Conservation (phyloP, 2,329 filamentous ascomycete genomes). For the Tolypocladium ophioglossoides region DNA sequence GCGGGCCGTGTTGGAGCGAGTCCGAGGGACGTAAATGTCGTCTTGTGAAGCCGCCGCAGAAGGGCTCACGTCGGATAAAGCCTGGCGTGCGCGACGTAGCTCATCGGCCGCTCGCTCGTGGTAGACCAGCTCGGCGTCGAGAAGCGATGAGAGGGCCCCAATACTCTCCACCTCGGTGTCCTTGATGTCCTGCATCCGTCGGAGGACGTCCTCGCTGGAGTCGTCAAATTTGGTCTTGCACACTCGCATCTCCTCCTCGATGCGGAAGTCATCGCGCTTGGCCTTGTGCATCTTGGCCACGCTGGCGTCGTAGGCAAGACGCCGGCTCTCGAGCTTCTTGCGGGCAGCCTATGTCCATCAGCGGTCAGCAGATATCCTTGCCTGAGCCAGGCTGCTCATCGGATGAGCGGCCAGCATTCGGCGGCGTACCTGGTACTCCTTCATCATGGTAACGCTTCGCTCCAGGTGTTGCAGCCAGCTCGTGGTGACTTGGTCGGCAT, state of each 20-base stretch:
- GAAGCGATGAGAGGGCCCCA: slow-evolving; percentile 65
- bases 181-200: slow-evolving; percentile 94
- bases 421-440: slow-evolving; percentile 76
- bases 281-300: slow-evolving; percentile 85
- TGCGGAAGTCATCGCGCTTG: slow-evolving; percentile 85
- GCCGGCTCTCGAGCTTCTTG: slow-evolving; percentile 86
- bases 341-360: slow-evolving; percentile 46
- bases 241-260: slow-evolving; percentile 83
- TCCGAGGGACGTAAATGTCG: slow-evolving; percentile 19
- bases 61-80: slow-evolving; percentile 25
- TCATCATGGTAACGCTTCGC: slow-evolving; percentile 85
- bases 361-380: not conserved
- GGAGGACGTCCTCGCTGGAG: slow-evolving; percentile 79
- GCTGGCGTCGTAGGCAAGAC: slow-evolving; percentile 84
- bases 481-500: slow-evolving; percentile 64
- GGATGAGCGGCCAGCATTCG: too few relatives aligned
- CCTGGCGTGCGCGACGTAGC: slow-evolving; percentile 45
- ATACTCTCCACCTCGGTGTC: slow-evolving; percentile 80
- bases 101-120: slow-evolving; percentile 86
- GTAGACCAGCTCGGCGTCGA: slow-evolving; percentile 84
- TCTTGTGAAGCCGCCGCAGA: slow-evolving; percentile 4
- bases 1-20: slow-evolving; percentile 37
- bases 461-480: slow-evolving; percentile 91
- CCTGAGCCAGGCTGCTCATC: too few relatives aligned
- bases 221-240: slow-evolving; percentile 97